phyloP scores from a whole-genome alignment of 306 rosid genomes.

The Cyclanthera cordifolia region DNA sequence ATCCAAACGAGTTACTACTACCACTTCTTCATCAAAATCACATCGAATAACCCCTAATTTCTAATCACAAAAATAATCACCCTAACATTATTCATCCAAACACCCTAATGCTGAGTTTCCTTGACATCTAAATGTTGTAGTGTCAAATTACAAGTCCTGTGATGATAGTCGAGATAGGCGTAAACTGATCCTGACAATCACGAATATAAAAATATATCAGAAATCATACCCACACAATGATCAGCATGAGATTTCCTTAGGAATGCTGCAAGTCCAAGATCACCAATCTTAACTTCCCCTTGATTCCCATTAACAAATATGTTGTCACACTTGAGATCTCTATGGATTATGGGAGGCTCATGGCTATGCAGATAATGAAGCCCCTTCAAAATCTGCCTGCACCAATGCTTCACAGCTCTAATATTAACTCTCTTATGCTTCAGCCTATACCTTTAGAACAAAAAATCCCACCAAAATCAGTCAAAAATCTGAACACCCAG shows the following conservation, averaged over 20 bases:
- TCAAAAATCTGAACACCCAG: background rate
- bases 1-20: too few species aligned
- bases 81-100: too few species aligned
- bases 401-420: conserved; percentile 92
- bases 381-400: conserved; percentile 87
- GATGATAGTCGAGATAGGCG: too few species aligned
- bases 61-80: too few species aligned
- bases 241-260: conserved; percentile 82
- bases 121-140: too few species aligned
- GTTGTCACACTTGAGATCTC: conserved; percentile 97
- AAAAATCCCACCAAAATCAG: conserved; percentile 22
- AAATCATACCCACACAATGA: conserved; percentile 73
- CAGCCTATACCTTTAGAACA: conserved; percentile 60
- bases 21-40: too few species aligned
- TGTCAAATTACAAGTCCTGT: too few species aligned
- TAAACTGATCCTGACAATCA: too few species aligned
- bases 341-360: conserved; percentile 90
- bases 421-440: conserved; percentile 79
- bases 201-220: background rate
- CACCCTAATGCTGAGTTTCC: too few species aligned
- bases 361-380: conserved; percentile 85
- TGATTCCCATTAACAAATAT: conserved; percentile 89
- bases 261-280: conserved; percentile 95
- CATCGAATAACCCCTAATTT: too few species aligned
- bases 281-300: conserved; percentile 97